Conservation (phyloP, 2,329 filamentous ascomycete species). For the Colletotrichum sp. region DNA sequence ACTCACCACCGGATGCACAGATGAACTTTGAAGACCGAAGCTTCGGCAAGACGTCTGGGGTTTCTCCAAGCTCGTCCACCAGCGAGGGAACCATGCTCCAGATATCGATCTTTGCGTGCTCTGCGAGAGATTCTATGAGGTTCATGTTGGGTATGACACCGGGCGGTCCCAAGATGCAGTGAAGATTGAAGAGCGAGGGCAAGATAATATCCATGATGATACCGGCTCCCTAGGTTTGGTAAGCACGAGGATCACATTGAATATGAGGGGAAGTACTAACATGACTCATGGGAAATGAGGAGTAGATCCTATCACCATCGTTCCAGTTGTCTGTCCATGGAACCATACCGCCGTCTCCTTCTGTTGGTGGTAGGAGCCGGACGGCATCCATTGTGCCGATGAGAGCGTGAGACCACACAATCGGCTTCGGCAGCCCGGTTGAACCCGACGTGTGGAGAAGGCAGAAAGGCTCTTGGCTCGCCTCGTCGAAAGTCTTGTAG, state of each 20-base stretch:
- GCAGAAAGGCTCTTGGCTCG: neutral
- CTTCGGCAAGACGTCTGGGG: neutral
- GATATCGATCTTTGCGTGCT: neutral
- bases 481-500: neutral
- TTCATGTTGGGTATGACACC: neutral
- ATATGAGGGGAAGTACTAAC: neutral
- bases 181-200: neutral
- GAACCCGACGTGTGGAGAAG: neutral
- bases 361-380: neutral
- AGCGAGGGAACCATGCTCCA: neutral
- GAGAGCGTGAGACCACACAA: neutral
- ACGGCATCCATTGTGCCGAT: neutral
- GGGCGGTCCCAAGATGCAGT: neutral
- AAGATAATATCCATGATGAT: neutral
- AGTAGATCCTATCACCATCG: neutral
- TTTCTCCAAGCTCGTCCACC: neutral
- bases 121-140: rapidly evolving
- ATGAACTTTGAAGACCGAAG: neutral
- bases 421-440: rapidly evolving
- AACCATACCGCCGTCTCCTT: neutral
- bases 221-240: neutral
- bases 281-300: neutral
- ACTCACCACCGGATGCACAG: neutral
- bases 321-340: neutral
- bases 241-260: neutral